phyloP scores from a whole-genome alignment of 768 basidiomycete species.

The Chalciporus pseudorubinellus region DNA sequence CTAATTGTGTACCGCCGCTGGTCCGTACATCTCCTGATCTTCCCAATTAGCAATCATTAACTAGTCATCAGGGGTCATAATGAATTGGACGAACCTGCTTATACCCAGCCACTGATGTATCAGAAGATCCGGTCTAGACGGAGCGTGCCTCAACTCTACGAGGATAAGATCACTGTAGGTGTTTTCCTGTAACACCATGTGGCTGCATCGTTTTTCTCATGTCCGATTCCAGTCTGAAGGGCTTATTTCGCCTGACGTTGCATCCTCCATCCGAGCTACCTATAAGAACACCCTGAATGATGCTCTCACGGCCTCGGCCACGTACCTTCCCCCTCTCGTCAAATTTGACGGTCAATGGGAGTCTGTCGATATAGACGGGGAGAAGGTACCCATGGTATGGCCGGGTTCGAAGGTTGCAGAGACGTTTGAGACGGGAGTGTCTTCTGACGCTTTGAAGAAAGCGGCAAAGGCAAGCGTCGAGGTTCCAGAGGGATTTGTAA shows the following conservation, averaged over 20 bases:
- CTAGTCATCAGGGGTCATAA: conserved; percentile 72
- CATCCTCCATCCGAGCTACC: conserved; percentile 47
- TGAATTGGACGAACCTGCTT: conserved; percentile 81
- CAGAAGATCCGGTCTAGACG: conserved; percentile 74
- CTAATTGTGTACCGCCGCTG: conserved; percentile 85
- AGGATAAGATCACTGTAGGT: conserved; percentile 71
- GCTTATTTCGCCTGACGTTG: conserved; percentile 49
- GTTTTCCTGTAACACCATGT: background rate
- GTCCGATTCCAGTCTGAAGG: conserved; percentile 20
- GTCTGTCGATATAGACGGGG: conserved; percentile 10
- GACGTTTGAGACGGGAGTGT: conserved; percentile 69
- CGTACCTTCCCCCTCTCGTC: conserved; percentile 48
- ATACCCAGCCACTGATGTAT: conserved; percentile 92
- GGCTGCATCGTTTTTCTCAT: background rate
- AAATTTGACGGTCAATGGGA: conserved; percentile 70
- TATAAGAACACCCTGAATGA: conserved; percentile 66
- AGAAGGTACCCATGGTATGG: conserved; percentile 41
- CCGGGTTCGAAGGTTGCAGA: conserved; percentile 56
- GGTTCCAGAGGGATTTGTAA: conserved; percentile 59
- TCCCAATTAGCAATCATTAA: background rate
- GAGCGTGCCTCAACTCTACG: conserved; percentile 80
- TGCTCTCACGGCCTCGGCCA: conserved; percentile 49
- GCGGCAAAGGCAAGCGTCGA: conserved; percentile 71
- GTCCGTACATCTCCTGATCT: conserved; percentile 33
- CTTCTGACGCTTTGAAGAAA: conserved; percentile 44